Evolutionary conservation across 2,329 filamentous ascomycete genomes (phyloP), one percentile per base, ranked within the genome.

Genomic region (Cercospora janseana): DNA sequence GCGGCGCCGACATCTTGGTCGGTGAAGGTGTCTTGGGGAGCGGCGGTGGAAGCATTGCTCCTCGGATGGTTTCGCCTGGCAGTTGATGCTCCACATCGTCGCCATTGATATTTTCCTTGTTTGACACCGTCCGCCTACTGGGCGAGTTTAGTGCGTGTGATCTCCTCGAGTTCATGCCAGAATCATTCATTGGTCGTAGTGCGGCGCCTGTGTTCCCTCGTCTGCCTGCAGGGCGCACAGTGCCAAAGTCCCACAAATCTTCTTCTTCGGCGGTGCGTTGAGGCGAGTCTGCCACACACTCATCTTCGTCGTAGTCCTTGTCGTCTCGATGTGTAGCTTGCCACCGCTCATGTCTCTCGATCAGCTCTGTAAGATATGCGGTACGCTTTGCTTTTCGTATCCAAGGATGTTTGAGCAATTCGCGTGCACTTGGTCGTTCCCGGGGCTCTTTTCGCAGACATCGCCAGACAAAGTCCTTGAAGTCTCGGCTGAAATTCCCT

Each of bases 161-260:
- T 37, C 69, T 72, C 51, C 90, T 80, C 13, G 86, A 81, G 66
- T 95, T 95, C 13, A 87, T 84, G 9, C 85, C 86, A 24, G 86
- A 85, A 53, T 91, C 88, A 58, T 88, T 90, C 83, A 95, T 82
- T 0, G 83, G 76, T 59, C 86, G 79, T 41, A 88, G 73, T 3
- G 85, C 85, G 37, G 80, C 65, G 23, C 77, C 78, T 54, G 83
- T 82, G 21, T 81, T 79, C 82, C 46, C 56, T 12, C 64, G 59
- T 38, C 59, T 49, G 24, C 79, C 81, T n/a, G 85, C 83, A 4
- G 94, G 84, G 49, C 91, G 81, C 45, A 98, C 88, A 0, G 93
- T 98, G 34, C 93, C 93, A 74, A 98, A 98, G 69, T 98, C 93
- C 93, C 93, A 98, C 66, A 97, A 82, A 68, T 97, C 93, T 67